phyloP scores from a whole-genome alignment of 768 basidiomycete species.

The Pisolithus marmoratus region DNA sequence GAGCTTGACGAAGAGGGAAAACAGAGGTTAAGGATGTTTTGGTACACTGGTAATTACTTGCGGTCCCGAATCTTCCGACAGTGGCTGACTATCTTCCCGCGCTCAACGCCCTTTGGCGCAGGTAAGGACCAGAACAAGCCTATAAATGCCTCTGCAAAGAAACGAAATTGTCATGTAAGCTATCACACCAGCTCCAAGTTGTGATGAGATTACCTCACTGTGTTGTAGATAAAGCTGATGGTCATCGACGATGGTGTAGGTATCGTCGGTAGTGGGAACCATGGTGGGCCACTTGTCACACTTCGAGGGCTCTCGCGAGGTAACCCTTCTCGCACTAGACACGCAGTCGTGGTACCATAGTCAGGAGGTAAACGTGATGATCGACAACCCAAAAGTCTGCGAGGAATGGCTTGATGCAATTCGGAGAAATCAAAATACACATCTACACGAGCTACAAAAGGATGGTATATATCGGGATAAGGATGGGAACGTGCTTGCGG shows the following conservation, averaged over 20 bases:
- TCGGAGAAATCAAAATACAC: conserved; percentile 52
- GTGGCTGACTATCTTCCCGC: not conserved
- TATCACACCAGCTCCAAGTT: not conserved
- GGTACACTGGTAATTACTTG: conserved; percentile 37
- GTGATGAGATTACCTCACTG: not conserved
- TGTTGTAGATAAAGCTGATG: conserved; percentile 52
- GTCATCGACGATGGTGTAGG: conserved; percentile 58
- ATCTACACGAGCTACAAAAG: conserved; percentile 37
- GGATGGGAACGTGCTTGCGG: conserved; percentile 35
- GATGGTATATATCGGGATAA: conserved; percentile 57
- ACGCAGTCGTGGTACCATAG: conserved; percentile 71
- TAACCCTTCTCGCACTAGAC: conserved; percentile 26
- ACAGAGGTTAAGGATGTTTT: conserved; percentile 45
- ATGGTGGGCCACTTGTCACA: conserved; percentile 31
- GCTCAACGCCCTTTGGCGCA: conserved; percentile 1
- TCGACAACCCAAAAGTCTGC: conserved; percentile 49
- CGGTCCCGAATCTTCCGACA: not conserved
- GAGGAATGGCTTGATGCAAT: conserved; percentile 51
- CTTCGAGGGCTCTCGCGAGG: not conserved
- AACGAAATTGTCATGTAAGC: conserved; percentile 61
- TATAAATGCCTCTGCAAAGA: conserved; percentile 58
- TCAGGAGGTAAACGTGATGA: conserved; percentile 63
- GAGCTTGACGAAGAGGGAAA: conserved; percentile 40
- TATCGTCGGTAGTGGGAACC: conserved; percentile 68
- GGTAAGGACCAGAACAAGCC: conserved; percentile 63